Percentiles rank a stretch among this genome's conserved stretches.
Conservation (phyloP, 176 grass and related monocot species). For the Lolium perenne region DNA sequence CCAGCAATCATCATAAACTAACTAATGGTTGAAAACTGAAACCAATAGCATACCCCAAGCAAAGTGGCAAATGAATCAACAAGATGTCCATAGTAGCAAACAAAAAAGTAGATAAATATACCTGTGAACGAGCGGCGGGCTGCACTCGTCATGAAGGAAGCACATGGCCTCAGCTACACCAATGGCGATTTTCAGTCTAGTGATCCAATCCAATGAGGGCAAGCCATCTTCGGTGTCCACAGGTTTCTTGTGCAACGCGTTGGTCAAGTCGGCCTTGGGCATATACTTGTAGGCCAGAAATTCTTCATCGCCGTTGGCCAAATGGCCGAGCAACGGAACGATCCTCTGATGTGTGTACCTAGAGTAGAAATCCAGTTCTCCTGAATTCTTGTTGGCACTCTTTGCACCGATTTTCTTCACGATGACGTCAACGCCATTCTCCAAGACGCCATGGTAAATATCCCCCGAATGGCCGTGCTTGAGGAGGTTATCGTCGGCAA, state of each 20-base stretch:
- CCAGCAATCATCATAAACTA: neutral
- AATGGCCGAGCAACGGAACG: conserved; percentile 69
- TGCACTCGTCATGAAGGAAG: conserved; percentile 91
- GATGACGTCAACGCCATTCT: conserved; percentile 64
- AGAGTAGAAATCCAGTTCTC: conserved; percentile 67
- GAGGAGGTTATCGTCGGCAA: conserved; percentile 62
- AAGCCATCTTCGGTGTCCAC: conserved; percentile 53
- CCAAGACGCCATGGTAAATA: conserved; percentile 73
- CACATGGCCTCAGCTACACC: conserved; percentile 86
- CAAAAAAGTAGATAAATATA: conserved; percentile 32
- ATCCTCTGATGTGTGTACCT: conserved; percentile 59
- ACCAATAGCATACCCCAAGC: conserved; percentile 2
- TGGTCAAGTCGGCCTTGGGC: conserved; percentile 71
- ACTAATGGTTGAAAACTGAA: conserved; percentile 1
- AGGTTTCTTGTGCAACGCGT: conserved; percentile 74
- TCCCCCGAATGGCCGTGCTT: conserved; percentile 79
- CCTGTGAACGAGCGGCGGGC: conserved; percentile 90
- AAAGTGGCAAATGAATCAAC: conserved; percentile 21
- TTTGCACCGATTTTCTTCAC: conserved; percentile 69
- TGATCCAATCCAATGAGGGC: conserved; percentile 95
- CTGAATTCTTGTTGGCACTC: conserved; percentile 31
- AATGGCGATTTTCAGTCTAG: conserved; percentile 86
- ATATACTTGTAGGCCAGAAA: conserved; percentile 85
- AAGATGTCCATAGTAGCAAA: conserved; percentile 29
- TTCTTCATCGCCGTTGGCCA: conserved; percentile 53